Evolutionary conservation across 768 basidiomycete genomes (phyloP), one percentile per base, ranked within the genome.

Genomic region (Rickenella mellea): DNA sequence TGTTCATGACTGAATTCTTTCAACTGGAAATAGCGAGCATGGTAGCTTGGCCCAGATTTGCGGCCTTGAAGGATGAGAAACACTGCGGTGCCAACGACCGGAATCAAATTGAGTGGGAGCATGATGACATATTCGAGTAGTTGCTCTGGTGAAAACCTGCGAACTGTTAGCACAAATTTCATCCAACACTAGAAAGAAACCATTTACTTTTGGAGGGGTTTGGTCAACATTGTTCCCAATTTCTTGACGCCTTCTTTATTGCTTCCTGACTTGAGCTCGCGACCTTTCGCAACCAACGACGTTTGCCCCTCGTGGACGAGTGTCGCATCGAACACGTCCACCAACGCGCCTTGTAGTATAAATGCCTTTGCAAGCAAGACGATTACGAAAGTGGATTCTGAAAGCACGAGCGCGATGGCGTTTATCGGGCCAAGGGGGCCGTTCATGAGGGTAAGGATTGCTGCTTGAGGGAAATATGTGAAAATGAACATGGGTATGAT

Each of bases 11-110:
- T 64, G 46, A 71, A 67, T 1, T 68, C 70, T 58, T 81, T 83
- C 37, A 83, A 67, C 58, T 80, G 74, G 64, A 83, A 86, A 57
- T 82, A 86, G 30, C 80, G 70, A 6, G 68, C 54, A 57, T 83
- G 78, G 60, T 72, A 79, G 6, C 66, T 59, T 1, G 80, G 76
- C 2, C 81, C 81, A 20, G 59, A 47, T 47, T 68, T 69, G 15
- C 49, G 51, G 22, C 68, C 68, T 66, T 77, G 76, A 50, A 70
- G 70, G 26, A 74, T 51, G 17, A 82, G 54, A 62, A 86, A 83
- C 45, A 77, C 52, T 12, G 66, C 70, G 2, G 80, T 81, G 6
- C 83, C 81, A 29, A 83, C 65, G 19, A 71, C 67, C 0, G 83
- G 83, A 20, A 86, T 68, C 25, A 76, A 58, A 60, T 83, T 86